A percentile compares a stretch with the other conserved stretches of the same genome.
Conservation (phyloP, 495 filamentous ascomycete species). For the Penicillium argentinense region DNA sequence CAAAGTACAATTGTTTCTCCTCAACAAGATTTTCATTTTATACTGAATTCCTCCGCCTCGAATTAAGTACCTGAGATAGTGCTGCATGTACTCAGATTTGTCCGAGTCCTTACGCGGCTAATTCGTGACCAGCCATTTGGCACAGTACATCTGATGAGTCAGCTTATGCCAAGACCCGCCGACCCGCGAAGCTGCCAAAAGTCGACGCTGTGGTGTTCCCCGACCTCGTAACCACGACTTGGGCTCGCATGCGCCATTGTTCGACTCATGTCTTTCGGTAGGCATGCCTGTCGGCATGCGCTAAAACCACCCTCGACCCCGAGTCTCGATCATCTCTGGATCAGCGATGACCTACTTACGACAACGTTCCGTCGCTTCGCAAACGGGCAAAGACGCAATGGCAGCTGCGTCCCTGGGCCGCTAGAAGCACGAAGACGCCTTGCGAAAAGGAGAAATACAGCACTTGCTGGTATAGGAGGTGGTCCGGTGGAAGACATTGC, state of each 20-base stretch:
- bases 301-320: conserved; percentile 27
- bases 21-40: too few species aligned
- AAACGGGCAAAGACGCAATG: conserved; percentile 46
- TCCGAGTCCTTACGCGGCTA: too few species aligned
- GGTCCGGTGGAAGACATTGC: conserved; percentile 37
- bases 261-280: conserved; percentile 42
- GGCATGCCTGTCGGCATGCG: conserved; percentile 46
- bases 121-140: conserved; percentile 5
- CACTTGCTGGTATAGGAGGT: conserved; percentile 37
- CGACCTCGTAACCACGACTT: conserved; percentile 20
- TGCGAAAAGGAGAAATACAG: conserved; percentile 51
- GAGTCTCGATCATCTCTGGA: conserved; percentile 48
- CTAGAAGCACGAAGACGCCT: conserved; percentile 57
- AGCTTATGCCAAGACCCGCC: conserved; percentile 12
- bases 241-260: conserved; percentile 24
- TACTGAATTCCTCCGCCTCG: too few species aligned
- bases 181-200: conserved; percentile 10
- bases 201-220: conserved; percentile 1
- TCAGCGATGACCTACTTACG: conserved; percentile 54
- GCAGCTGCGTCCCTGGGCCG: conserved; percentile 57
- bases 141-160: conserved; percentile 2
- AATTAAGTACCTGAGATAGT: too few species aligned
- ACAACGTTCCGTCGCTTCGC: conserved; percentile 50
- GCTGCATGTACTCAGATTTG: not conserved
- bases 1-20: too few species aligned